These are phyloP conservation scores for Diaporthe vaccinii DNA, from an alignment of 2,329 filamentous ascomycete species.

Conservation along the genomic window DNA sequence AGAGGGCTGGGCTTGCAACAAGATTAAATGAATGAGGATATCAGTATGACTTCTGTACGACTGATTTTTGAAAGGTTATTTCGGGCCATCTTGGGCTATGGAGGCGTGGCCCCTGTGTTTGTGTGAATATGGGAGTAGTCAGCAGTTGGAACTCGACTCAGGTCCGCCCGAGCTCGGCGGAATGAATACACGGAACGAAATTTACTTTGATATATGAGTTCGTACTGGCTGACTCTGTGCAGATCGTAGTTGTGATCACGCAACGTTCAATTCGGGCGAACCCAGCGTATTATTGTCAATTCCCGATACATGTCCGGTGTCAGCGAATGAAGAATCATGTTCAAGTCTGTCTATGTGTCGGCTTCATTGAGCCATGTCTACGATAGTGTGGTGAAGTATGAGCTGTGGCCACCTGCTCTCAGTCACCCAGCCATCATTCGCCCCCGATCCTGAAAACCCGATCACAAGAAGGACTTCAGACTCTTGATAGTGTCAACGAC, in stretches of 20 bases:
- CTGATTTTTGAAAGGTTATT: not conserved
- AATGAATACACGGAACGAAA: not conserved
- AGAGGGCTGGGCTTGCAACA: conserved; percentile 39
- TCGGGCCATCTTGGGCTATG: not conserved
- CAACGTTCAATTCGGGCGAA: not conserved
- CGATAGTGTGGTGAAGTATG: not conserved
- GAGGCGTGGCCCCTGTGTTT: not conserved
- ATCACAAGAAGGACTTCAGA: conserved; percentile 63
- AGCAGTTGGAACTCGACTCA: not conserved
- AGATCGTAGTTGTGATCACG: not conserved
- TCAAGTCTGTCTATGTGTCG: not conserved
- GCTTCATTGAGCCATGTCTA: not conserved
- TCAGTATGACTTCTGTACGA: conserved; percentile 27
- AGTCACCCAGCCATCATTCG: not conserved
- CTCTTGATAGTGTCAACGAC: conserved; percentile 75
- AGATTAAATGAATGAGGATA: conserved; percentile 38
- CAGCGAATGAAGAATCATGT: not conserved
- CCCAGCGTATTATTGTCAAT: not conserved
- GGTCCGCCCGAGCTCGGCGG: not conserved
- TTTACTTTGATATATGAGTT: too few species aligned
- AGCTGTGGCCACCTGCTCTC: not conserved
- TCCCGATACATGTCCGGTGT: not conserved
- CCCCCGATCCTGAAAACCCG: not conserved
- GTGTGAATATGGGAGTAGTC: not conserved
- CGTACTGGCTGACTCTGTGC: not conserved